Evolutionary conservation across 257 asterid species (phyloP).

Genomic region (Fraxinus americana): DNA sequence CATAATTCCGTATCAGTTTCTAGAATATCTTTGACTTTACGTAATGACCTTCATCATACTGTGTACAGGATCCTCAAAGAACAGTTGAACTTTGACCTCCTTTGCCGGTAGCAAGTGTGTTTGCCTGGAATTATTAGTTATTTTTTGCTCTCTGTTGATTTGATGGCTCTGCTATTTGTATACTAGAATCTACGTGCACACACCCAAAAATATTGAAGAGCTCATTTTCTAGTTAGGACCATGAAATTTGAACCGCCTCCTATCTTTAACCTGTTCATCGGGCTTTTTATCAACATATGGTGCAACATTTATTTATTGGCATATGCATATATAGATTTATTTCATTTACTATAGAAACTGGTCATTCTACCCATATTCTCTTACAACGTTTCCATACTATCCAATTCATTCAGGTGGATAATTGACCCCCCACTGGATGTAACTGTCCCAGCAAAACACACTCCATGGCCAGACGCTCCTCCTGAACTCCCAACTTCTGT

Average conservation of each 20-base stretch:
- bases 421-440: slow-evolving; percentile 86
- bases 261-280: background rate
- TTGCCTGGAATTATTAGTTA: background rate
- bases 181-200: background rate
- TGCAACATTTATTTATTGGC: background rate
- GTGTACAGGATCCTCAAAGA: background rate
- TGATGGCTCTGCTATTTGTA: background rate
- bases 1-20: background rate
- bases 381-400: background rate
- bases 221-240: background rate
- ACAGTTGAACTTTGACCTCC: background rate
- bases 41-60: too few species aligned
- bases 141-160: background rate
- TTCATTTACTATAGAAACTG: background rate
- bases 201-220: background rate
- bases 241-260: background rate
- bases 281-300: background rate
- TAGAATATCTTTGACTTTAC: background rate
- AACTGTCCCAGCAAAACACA: slow-evolving; percentile 85
- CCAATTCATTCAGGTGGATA: slow-evolving; percentile 65
- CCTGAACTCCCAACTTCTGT: slow-evolving; percentile 67
- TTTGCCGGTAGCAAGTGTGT: background rate
- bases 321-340: background rate
- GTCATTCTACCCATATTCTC: background rate
- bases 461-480: slow-evolving; percentile 98